These are phyloP conservation scores for Eruca vesicaria DNA, from an alignment of 441 rosid genomes.

Conservation along the genomic window DNA sequence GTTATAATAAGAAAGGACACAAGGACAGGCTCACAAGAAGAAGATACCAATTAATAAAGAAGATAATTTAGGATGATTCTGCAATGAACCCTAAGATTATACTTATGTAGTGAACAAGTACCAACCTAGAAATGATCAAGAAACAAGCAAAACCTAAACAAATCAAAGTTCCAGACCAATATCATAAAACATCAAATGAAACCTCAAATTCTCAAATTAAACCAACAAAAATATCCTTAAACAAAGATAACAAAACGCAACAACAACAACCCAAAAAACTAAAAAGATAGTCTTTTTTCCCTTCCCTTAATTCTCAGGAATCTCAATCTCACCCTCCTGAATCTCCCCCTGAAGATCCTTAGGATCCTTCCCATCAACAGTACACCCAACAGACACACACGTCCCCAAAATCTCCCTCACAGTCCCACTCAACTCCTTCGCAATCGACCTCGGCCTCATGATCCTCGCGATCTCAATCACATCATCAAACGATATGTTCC, in stretches of 20 bases:
- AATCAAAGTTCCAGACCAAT: background rate
- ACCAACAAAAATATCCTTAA: background rate
- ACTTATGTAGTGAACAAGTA: too few relatives aligned
- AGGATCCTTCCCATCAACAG: constrained; percentile 37
- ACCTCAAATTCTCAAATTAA: background rate
- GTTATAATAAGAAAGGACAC: too few relatives aligned
- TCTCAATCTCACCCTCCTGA: constrained; percentile 35
- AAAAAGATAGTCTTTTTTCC: too few relatives aligned
- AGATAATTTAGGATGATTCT: too few relatives aligned
- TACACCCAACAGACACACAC: constrained; percentile 39
- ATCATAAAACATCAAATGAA: constrained; percentile 2
- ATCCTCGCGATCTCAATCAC: constrained; percentile 38
- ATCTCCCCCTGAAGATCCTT: constrained; percentile 41
- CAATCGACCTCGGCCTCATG: constrained; percentile 39
- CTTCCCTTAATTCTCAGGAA: constrained; percentile 33
- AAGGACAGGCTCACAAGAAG: too few relatives aligned
- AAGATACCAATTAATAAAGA: too few relatives aligned
- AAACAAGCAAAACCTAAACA: background rate
- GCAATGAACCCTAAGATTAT: background rate
- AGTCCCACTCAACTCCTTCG: constrained; percentile 36
- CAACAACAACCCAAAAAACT: too few relatives aligned
- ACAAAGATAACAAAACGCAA: background rate
- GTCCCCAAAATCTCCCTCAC: constrained; percentile 40
- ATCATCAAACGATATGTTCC: constrained; percentile 37
- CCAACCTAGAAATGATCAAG: background rate